Base-by-base conservation (phyloP, 2,329 filamentous ascomycete genomes). In the Zymoseptoria crescenta region DNA sequence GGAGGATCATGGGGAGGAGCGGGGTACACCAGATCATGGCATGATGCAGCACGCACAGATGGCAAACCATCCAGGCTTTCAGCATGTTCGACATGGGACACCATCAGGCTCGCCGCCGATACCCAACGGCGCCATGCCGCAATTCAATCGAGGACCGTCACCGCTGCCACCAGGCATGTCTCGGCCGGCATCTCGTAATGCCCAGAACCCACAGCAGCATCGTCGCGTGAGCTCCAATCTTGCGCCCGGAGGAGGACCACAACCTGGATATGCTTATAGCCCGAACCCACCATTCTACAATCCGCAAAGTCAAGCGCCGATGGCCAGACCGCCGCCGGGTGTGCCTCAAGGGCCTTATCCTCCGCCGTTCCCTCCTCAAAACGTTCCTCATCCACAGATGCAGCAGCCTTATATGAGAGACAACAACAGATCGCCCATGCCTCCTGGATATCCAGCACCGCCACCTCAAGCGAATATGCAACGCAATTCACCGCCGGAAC, bases 81-180 rank as follows among this genome's bases (percentile, higher is more conserved):
- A 89, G 64, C 89, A 93, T 68, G 87, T 96, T 65, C 83, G 89
- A 70, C 88, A 94, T 68, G 83, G 87, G 58, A 91, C 90, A 20
- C 88, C 91, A 9, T 95, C 91, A 24, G 89, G 87, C 30, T 96
- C 93, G 24, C 93, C 93, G 59, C 93, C 93, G 2, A 89, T 96
- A 65, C 83, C 83, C 55, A 95, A 91, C 70, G 87, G 87, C 20
- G 65, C 59, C 63, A 82, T 87, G 64, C 82, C 83, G 24, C 91
- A 87, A 67, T 83, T 85, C 63, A 82, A 84, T 59, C 85, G 91
- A 63, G 86, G 88, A 57, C 87, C 89, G 62, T 96, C 92, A 6
- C 92, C 92, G 16, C 89, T 96, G 70, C 88, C 90, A 4, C 84
- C 85, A 63, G 83, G 83, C 67, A 82, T 84, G 58, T 95, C 91